Base-by-base conservation (phyloP, 306 rosid species). In the Luffa aegyptiaca region DNA sequence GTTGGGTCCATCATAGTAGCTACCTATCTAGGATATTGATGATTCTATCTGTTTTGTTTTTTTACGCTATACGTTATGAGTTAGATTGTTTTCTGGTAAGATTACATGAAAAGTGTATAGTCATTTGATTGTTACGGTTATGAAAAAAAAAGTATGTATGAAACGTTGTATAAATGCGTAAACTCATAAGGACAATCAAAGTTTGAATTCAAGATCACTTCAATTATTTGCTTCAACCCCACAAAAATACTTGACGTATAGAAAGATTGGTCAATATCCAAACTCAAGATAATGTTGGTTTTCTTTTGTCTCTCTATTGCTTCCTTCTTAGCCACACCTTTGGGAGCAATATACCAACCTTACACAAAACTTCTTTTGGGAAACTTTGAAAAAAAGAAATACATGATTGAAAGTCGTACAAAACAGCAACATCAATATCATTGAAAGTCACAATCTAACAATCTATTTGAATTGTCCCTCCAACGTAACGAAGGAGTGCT, bases 161-260 rank as follows among this genome's bases (percentile, higher is more conserved):
- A 1, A 58, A 7, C 10, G 0, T 59, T 17, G n/a, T 63, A 36
- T 13, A 35, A 35, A 62, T 26, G 5, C 2, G 0, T 5, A 42
- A 68, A 2, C 11, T 44, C n/a, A 70, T n/a, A 0, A 49, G 49
- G 36, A 75, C 35, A 0, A 21, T 36, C 17, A 36, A 52, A 75
- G 79, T 35, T 51, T 17, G 79, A 53, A 75, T 37, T 33, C 2
- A 10, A 74, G 10, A 52, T 75, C 49, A 53, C 49, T 75, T 75
- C 49, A 75, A 75, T 35, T 75, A 51, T 51, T 52, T 75, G 79
- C 35, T 53, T 36, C 35, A 37, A 33, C 78, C 78, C 78, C 61
- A 74, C 62, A 51, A 26, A 69, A 69, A 42, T 69, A 31, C 11
- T 46, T 69, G 36, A 46, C 36, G 18, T 70, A 21, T 20, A 42